Base-by-base conservation (phyloP, 2,329 filamentous ascomycete genomes). In the Aspergillus alliaceus region DNA sequence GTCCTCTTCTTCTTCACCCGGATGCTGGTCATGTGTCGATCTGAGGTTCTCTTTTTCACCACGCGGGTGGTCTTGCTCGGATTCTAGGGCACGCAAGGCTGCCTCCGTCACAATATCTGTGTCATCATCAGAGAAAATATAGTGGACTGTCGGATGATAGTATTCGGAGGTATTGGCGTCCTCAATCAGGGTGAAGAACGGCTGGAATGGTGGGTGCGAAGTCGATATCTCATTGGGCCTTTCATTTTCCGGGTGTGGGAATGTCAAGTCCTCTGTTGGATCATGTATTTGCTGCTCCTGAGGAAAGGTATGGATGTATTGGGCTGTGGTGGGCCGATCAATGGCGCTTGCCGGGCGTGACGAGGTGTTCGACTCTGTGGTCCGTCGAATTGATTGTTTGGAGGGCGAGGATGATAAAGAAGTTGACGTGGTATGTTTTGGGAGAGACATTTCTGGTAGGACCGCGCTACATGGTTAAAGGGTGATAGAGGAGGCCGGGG, bases 81-180 rank as follows among this genome's bases (percentile, higher is more conserved):
- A 53, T 71, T 84, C 74, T 73, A 87, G 71, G 20, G 81, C 80
- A 32, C 80, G 79, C 58, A 87, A 73, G 5, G 83, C 82, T 2
- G 89, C 87, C 35, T 86, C 82, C 1, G 89, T 89, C 35, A 96
- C 80, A 44, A 90, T 79, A 47, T 93, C 89, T 2, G 87, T 84
- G 69, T 97, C 92, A 75, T 98, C 95, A 74, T 98, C 93, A 65
- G 86, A 85, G 78, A 99, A 98, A 69, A 98, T 84, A 77, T 98
- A 98, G 77, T 93, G 91, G 1, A 96, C 86, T 53, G 85, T 86
- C 1, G 93, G 95, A 72, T 98, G 93, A 67, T 91, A 83, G 60
- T 91, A 90, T 46, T 90, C 85, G 66, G 86, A 83, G 8, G 85
- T 87, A n/a, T 85, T 83, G 11, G 83, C 77, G 73, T 96, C 92